Percentiles rank a stretch among this genome's conserved stretches.
Conservation (phyloP, 352 stramenopile genomes). For the Phytophthora palmivora region DNA sequence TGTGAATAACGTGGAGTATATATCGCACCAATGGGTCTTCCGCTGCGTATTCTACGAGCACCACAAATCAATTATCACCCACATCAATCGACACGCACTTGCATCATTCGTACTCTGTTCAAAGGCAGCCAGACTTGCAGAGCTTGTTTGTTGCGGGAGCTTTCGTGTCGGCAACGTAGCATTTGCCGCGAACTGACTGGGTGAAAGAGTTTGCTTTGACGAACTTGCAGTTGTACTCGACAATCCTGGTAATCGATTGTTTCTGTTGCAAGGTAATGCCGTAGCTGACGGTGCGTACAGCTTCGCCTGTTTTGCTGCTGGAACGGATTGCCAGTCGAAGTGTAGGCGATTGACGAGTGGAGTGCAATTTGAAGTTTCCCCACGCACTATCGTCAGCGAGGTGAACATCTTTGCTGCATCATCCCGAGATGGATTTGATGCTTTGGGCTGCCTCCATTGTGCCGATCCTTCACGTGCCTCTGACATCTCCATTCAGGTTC, state of each 20-base stretch:
- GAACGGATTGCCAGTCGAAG: conserved; percentile 27
- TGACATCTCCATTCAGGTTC: conserved; percentile 23
- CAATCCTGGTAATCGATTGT: neutral
- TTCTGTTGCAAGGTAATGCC: neutral
- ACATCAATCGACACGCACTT: neutral
- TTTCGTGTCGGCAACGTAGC: neutral
- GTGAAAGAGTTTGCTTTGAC: conserved; percentile 4
- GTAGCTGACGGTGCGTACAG: conserved; percentile 20
- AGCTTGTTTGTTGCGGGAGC: neutral
- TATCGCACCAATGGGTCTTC: conserved; percentile 56
- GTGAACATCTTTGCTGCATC: neutral
- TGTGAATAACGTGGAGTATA: conserved; percentile 49
- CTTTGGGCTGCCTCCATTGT: neutral
- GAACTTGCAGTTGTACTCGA: conserved; percentile 1
- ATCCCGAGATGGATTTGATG: conserved; percentile 5
- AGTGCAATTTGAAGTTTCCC: neutral
- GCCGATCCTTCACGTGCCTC: neutral
- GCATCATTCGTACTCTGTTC: conserved; percentile 28
- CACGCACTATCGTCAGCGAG: neutral
- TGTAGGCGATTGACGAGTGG: conserved; percentile 24
- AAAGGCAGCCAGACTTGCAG: conserved; percentile 9
- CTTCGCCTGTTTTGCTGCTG: conserved; percentile 17
- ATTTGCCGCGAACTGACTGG: neutral
- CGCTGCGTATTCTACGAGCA: conserved; percentile 48
- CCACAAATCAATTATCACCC: neutral